Evolutionary conservation across 2,329 filamentous ascomycete species (phyloP), one percentile per base, ranked within the genome.

Genomic region (Volutella citrinella): DNA sequence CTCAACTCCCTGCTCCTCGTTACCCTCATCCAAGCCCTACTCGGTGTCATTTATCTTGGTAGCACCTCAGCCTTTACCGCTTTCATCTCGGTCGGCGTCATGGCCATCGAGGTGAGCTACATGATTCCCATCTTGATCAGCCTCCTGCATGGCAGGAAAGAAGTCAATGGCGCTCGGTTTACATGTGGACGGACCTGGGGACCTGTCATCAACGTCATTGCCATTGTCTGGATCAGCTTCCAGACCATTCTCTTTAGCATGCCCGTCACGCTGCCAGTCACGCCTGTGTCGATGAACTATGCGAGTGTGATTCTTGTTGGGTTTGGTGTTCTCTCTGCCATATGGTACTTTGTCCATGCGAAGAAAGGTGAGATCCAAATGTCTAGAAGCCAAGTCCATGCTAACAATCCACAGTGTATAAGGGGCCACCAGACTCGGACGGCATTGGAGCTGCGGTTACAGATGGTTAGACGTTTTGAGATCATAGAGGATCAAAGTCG

Each of bases 31-130:
- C 78, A 84, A 57, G 82, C 76, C 47, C 64, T 88, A 10, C 70
- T 89, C 2, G 84, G 84, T 1, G 68, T 85, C 43, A 87, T 89
- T 57, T 88, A 85, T 64, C 85, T 89, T 42, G 85, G 84, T n/a
- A 84, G 78, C 3, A 74, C 76, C 1, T 80, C 82, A 0, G 84
- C 84, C 0, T 89, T 89, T 65, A 83, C 82, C 64, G 80, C 78
- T 13, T 88, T 89, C 60, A 87, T 84, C 0, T 82, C 83, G 16
- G 82, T 87, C 1, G 84, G 83, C 2, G 87, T 83, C 5, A 87
- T 89, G 52, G 87, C 82, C 45, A 71, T 89, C 1, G 82, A 78
- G 3, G 78, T 78, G 10, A 84, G 80, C 0, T 89, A 89, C 57
- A 82, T 80, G 10, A 69, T 87, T 15, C 85, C 85, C 0, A 85